Evolutionary conservation across 306 rosid genomes (phyloP).

Genomic region (Rosa rugosa): DNA sequence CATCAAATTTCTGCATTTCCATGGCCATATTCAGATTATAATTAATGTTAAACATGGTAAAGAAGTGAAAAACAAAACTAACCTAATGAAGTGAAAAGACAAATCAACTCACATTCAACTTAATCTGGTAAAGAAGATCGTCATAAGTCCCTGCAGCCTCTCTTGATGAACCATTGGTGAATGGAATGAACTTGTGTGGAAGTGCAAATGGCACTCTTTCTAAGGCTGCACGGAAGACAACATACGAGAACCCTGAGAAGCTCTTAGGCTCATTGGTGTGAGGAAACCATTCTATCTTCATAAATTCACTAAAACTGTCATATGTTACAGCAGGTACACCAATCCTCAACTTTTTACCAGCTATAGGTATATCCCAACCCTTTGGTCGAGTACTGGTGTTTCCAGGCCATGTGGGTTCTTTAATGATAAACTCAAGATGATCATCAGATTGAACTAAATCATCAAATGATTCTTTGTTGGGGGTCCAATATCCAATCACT

Average conservation of each 20-base stretch:
- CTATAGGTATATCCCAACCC: slow-evolving; percentile 31
- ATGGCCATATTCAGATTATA: background rate
- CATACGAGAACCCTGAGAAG: slow-evolving; percentile 37
- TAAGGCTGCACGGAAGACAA: slow-evolving; percentile 27
- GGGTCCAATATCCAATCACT: slow-evolving; percentile 30
- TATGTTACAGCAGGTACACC: slow-evolving; percentile 28
- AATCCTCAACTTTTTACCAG: slow-evolving; percentile 33
- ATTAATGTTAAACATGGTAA: background rate
- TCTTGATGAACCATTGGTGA: slow-evolving; percentile 15
- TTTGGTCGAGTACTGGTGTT: slow-evolving; percentile 27
- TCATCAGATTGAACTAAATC: background rate
- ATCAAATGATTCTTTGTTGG: slow-evolving; percentile 8
- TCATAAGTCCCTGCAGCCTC: slow-evolving; percentile 22
- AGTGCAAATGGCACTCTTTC: slow-evolving; percentile 35
- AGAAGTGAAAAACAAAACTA: background rate
- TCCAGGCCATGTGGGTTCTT: slow-evolving; percentile 46
- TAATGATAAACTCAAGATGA: background rate
- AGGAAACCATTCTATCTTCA: slow-evolving; percentile 22
- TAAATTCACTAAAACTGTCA: slow-evolving; percentile 18
- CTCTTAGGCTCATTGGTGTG: background rate
- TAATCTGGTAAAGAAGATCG: slow-evolving; percentile 29
- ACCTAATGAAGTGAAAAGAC: background rate
- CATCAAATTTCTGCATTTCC: slow-evolving; percentile 30
- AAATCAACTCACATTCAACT: slow-evolving; percentile 4
- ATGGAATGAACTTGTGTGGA: slow-evolving; percentile 21